Evolutionary conservation across 257 asterid genomes (phyloP).

Genomic region (Eucommia ulmoides): DNA sequence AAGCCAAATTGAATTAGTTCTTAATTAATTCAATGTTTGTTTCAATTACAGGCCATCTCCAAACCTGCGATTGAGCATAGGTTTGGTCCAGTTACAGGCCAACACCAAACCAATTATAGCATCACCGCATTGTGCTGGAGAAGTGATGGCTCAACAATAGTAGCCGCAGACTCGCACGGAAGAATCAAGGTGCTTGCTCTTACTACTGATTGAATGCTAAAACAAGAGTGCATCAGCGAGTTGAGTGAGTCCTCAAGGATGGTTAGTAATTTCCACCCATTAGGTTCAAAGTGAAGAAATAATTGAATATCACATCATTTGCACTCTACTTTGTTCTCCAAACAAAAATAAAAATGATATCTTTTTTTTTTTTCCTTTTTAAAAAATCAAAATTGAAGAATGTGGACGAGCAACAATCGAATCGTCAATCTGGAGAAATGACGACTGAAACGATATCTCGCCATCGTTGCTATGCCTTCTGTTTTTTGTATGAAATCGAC

Average conservation of each 20-base stretch:
- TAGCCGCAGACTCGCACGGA: conserved; percentile 78
- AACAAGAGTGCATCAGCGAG: too few species aligned
- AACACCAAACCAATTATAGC: conserved; percentile 39
- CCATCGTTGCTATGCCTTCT: conserved; percentile 53
- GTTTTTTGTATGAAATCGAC: conserved; percentile 23
- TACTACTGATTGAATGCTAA: too few species aligned
- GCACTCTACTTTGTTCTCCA: not conserved
- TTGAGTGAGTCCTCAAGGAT: too few species aligned
- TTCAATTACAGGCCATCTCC: conserved; percentile 44
- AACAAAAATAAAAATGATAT: too few species aligned
- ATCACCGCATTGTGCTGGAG: conserved; percentile 68
- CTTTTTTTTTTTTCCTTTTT: too few species aligned
- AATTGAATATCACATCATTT: too few species aligned
- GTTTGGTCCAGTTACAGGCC: conserved; percentile 36
- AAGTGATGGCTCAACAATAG: conserved; percentile 77
- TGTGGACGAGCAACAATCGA: conserved; percentile 98
- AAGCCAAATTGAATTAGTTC: not conserved
- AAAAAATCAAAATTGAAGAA: not conserved
- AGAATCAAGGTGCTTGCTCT: conserved; percentile 71
- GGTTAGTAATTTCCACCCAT: too few species aligned
- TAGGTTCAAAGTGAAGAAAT: too few species aligned
- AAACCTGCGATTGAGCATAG: conserved; percentile 72
- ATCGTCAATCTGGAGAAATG: conserved; percentile 44
- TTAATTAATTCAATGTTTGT: not conserved
- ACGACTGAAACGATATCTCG: conserved; percentile 95